A percentile compares a stretch with the other conserved stretches of the same genome.
Evolutionary conservation across 257 asterid genomes (phyloP).

Genomic region (Verbena officinalis): DNA sequence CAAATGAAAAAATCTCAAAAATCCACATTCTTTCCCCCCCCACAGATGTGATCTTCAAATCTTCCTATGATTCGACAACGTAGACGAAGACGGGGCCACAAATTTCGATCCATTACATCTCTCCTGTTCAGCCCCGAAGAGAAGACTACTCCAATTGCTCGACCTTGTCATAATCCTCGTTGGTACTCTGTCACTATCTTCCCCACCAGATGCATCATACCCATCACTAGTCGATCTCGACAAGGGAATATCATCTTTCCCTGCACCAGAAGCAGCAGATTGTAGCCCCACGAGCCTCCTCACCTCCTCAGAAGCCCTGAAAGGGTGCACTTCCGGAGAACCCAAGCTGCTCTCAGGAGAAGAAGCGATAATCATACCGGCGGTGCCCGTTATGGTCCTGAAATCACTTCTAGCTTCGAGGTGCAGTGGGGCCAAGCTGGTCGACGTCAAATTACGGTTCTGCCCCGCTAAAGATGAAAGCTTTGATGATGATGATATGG

Average conservation of each 20-base stretch:
- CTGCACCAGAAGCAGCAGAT: slow-evolving; percentile 37
- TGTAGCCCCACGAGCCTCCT: slow-evolving; percentile 55
- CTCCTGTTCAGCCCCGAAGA: slow-evolving; percentile 70
- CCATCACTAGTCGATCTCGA: slow-evolving; percentile 95
- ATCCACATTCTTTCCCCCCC: slow-evolving; percentile 21
- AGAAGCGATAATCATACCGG: slow-evolving; percentile 60
- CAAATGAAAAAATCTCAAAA: slow-evolving; percentile 51
- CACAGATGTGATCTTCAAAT: slow-evolving; percentile 31
- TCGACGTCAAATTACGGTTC: slow-evolving; percentile 46
- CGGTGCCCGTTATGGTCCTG: slow-evolving; percentile 43
- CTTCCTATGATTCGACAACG: slow-evolving; percentile 50
- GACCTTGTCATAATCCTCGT: slow-evolving; percentile 56
- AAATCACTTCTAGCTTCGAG: slow-evolving; percentile 70
- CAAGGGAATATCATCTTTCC: slow-evolving; percentile 56
- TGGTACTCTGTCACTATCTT: slow-evolving; percentile 90
- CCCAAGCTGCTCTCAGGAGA: slow-evolving; percentile 93
- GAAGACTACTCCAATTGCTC: slow-evolving; percentile 69
- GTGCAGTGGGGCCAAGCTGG: slow-evolving; percentile 70
- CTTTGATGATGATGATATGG: slow-evolving; percentile 33
- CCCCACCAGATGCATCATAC: slow-evolving; percentile 98
- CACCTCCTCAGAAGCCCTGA: slow-evolving; percentile 62
- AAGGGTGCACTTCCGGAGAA: slow-evolving; percentile 81
- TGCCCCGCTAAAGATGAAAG: slow-evolving; percentile 36
- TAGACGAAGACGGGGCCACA: slow-evolving; percentile 57
- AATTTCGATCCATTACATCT: slow-evolving; percentile 35